These are phyloP conservation scores for Cochlearia excelsa DNA, from an alignment of 345 rosid species.

Conservation along the genomic window DNA sequence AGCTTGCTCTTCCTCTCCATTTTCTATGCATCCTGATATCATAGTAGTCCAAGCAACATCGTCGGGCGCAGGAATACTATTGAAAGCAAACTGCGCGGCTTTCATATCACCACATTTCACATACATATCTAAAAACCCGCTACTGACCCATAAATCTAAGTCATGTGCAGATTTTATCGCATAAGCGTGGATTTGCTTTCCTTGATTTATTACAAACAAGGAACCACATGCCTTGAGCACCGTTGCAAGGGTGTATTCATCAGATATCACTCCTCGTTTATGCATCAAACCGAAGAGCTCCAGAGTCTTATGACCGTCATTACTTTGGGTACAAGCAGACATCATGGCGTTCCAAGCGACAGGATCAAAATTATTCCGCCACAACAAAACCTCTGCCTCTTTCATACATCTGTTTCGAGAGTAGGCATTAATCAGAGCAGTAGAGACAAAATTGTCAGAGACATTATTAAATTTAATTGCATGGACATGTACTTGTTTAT, in stretches of 20 bases:
- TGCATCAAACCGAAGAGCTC: conserved; percentile 48
- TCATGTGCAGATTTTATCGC: conserved; percentile 45
- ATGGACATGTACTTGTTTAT: conserved; percentile 54
- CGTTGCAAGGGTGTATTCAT: conserved; percentile 51
- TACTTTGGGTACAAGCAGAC: conserved; percentile 44
- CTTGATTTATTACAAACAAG: conserved; percentile 41
- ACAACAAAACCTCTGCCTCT: conserved; percentile 51
- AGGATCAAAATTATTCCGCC: conserved; percentile 39
- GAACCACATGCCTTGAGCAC: conserved; percentile 50
- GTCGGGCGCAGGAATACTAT: conserved; percentile 44
- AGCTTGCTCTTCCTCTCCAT: conserved; percentile 56
- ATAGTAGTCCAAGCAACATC: conserved; percentile 72
- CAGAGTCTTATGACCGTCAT: conserved; percentile 41
- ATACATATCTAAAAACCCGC: conserved; percentile 62
- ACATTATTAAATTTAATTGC: conserved; percentile 39
- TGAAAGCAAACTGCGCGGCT: conserved; percentile 47
- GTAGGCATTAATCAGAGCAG: conserved; percentile 58
- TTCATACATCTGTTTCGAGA: conserved; percentile 44
- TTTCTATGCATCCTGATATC: conserved; percentile 64
- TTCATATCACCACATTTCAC: conserved; percentile 55
- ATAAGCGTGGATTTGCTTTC: conserved; percentile 52
- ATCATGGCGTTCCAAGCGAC: conserved; percentile 62
- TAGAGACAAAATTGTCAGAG: conserved; percentile 46
- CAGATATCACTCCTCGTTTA: conserved; percentile 40
- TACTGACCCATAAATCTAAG: conserved; percentile 48